Percentiles rank a stretch among this genome's conserved stretches.
These are phyloP conservation scores for Sphaerulina musiva DNA, from an alignment of 2,329 filamentous ascomycete species.

Conservation along the genomic window DNA sequence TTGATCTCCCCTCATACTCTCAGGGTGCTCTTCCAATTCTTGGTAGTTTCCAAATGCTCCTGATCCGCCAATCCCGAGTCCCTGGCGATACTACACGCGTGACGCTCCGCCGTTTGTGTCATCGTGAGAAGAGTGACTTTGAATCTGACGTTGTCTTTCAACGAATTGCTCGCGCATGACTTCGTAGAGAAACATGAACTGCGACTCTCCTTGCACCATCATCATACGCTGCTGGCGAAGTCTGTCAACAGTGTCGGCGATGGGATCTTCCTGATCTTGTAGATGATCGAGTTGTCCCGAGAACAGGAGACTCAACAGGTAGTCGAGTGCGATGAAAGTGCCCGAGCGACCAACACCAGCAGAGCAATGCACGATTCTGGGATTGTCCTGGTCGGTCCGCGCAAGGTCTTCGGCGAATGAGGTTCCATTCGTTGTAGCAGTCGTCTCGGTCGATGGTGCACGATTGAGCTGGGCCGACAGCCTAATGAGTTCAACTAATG, in stretches of 20 bases:
- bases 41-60: too few species aligned
- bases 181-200: slow-evolving; percentile 84
- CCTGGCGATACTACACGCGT: slow-evolving; percentile 1
- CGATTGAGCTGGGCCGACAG: slow-evolving; percentile 56
- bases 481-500: slow-evolving; percentile 63
- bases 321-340: slow-evolving; percentile 94
- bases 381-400: slow-evolving; percentile 46
- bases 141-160: not conserved
- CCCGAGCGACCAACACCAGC: slow-evolving; percentile 91
- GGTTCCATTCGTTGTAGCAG: slow-evolving; percentile 14
- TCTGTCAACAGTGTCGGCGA: slow-evolving; percentile 71
- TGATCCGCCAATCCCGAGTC: too few species aligned
- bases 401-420: slow-evolving; percentile 27
- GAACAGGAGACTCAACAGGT: slow-evolving; percentile 74
- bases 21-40: too few species aligned
- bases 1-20: too few species aligned
- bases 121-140: not conserved
- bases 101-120: slow-evolving; percentile 9
- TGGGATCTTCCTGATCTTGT: slow-evolving; percentile 53
- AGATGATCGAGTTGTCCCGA: slow-evolving; percentile 57
- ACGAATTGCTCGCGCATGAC: slow-evolving; percentile 63
- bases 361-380: slow-evolving; percentile 66
- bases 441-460: slow-evolving; percentile 20
- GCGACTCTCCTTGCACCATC: slow-evolving; percentile 88
- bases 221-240: slow-evolving; percentile 81